phyloP scores from a whole-genome alignment of 805 yeast species.

The Wickerhamiella shivajii region DNA sequence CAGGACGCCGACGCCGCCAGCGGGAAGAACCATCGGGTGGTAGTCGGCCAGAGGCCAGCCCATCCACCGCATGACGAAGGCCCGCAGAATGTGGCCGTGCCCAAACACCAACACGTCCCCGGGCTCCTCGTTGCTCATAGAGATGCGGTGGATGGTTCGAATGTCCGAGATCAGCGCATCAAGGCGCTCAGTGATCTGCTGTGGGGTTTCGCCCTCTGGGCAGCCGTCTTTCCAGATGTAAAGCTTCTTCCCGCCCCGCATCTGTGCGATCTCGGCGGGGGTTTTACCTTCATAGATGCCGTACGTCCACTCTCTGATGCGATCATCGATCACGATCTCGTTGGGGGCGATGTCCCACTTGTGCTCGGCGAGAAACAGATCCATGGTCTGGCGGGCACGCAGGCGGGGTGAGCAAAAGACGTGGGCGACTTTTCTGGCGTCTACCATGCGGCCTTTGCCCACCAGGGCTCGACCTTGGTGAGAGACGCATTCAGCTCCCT shows the following conservation, averaged over 20 bases:
- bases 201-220: constrained; percentile 68
- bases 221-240: constrained; percentile 91
- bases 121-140: constrained; percentile 25
- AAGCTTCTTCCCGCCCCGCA: constrained; percentile 36
- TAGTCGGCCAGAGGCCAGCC: constrained; percentile 40
- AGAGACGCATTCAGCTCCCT: constrained; percentile 63
- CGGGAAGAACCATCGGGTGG: constrained; percentile 76
- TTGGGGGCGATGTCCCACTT: constrained; percentile 22
- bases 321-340: constrained; percentile 29
- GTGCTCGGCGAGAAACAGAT: constrained; percentile 41
- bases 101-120: constrained; percentile 76
- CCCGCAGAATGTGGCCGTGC: constrained; percentile 86
- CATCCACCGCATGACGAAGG: constrained; percentile 84
- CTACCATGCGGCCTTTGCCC: constrained; percentile 42
- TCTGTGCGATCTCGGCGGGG: constrained; percentile 26
- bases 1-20: constrained; percentile 89
- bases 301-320: constrained; percentile 87
- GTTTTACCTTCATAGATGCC: constrained; percentile 86
- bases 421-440: constrained; percentile 46
- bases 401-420: constrained; percentile 69
- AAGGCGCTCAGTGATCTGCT: constrained; percentile 53
- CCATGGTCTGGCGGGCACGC: constrained; percentile 64
- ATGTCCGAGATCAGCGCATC: constrained; percentile 57
- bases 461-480: constrained; percentile 61
- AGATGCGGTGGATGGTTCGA: constrained; percentile 30